Base-by-base conservation (phyloP, 2,329 filamentous ascomycete genomes). In the Cyphellophora attinorum region DNA sequence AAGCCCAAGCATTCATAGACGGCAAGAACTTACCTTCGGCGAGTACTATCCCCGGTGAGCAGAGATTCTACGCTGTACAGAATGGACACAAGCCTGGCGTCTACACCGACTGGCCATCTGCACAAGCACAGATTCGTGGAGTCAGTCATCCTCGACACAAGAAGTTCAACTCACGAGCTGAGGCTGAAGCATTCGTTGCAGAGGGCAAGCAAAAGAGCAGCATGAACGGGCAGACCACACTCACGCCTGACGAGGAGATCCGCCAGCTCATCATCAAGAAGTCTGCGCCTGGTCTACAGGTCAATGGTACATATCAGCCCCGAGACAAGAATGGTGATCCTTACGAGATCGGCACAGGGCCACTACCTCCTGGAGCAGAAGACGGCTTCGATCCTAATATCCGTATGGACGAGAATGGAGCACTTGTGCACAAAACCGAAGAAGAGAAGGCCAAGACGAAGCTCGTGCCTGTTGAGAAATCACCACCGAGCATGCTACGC, bases 131-230 rank as follows among this genome's bases (percentile, higher is more conserved):
- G 44, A 84, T 91, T 41, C 74, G 68, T 19, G 84, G 81, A 2
- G 79, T 78, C 52, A 79, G 79, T 48, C 77, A 76, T 4, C 72
- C 74, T 3, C 74, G 70, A 39, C 74, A 81, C 56, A 82, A 79
- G 57, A 80, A 73, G 42, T 88, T 86, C 45, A 57, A 62, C 3
- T 81, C 74, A 1, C 67, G 70, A 16, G 68, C 67, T 38, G 85
- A 93, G 56, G 89, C 89, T 0, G 76, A 89, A 51, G 74, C 74
- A 13, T 95, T 83, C 54, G 82, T 94, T 32, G 64, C 59, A 23
- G 57, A 53, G 29, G 61, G 55, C 17, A 53, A 51, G 29, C 35
- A 48, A 45, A 36, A 41, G 10, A 37, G 42, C 32, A 34, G 30
- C 14, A 23, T 25, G 8, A 31, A 33, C 31, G 21, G 21, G 8